Conservation (phyloP, 495 filamentous ascomycete genomes). For the Xylaria grammica region DNA sequence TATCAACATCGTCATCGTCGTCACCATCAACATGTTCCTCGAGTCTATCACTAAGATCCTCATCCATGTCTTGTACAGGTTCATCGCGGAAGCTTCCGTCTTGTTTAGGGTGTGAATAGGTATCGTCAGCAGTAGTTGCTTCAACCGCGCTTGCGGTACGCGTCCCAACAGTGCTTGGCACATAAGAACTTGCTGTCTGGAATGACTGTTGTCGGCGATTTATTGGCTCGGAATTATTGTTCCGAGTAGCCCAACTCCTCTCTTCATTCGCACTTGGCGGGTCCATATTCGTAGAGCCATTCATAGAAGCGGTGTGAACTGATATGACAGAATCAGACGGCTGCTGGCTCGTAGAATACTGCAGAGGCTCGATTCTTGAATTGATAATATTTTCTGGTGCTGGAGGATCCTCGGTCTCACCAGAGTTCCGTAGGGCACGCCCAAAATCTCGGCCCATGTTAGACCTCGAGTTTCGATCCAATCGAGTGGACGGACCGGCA, state of each 20-base stretch:
- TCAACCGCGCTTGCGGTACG: constrained; percentile 10
- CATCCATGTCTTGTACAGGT: constrained; percentile 19
- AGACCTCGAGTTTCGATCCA: constrained; percentile 18
- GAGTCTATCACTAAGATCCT: constrained; percentile 15
- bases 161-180: constrained; percentile 9
- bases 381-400: constrained; percentile 32
- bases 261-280: constrained; percentile 31
- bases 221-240: constrained; percentile 17
- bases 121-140: neutral
- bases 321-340: neutral
- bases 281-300: constrained; percentile 32
- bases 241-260: constrained; percentile 37
- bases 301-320: constrained; percentile 16
- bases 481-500: constrained; percentile 16
- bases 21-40: constrained; percentile 21
- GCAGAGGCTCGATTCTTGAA: constrained; percentile 23
- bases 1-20: constrained; percentile 44
- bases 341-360: constrained; percentile 2
- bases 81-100: constrained; percentile 6
- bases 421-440: neutral
- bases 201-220: constrained; percentile 14
- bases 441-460: constrained; percentile 17
- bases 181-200: constrained; percentile 19
- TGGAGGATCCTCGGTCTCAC: constrained; percentile 41
- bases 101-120: neutral